Base-by-base conservation (phyloP, 2,329 filamentous ascomycete species). In the Hypoxylon sp. region DNA sequence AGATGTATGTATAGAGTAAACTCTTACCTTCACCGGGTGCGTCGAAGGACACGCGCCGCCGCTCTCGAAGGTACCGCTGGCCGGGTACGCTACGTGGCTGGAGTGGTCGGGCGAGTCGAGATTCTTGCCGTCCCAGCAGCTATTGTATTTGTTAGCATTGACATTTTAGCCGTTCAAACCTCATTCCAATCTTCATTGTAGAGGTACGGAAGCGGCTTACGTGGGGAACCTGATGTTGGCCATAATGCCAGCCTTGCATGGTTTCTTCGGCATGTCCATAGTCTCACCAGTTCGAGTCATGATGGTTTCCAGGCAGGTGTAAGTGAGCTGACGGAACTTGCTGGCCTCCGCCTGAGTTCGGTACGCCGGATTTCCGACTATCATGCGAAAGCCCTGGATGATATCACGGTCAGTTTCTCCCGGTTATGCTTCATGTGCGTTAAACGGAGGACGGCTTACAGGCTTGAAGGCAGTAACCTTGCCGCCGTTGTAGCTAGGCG, bases 61-160 rank as follows among this genome's bases (percentile, higher is more conserved):
- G 56, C 63, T 72, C 68, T 71, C 68, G 36, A 72, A 72, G 19
- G 72, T 73, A 3, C 72, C 72, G 52, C 65, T 68, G 5, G 51
- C 69, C 3, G 85, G 85, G 66, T 86, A 87, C 4, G 80, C 77
- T 70, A 87, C 80, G 71, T 87, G 85, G 41, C 76, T 83, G 55
- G 79, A 80, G 75, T 86, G 83, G 73, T 86, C 80, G 0, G 77
- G 49, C 2, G 80, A 76, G 71, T 86, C 83, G 50, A 83, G 69
- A 66, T 85, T 79, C 43, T 78, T 78, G 38, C 85, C 85, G 62
- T 87, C 79, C 85, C 85, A 87, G 78, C 85, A 87, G n/a, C 68
- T 68, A 30, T 32, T 3, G 11, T 11, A 3, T 30, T 0, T 48
- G 56, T 65, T 21, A 58, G 30, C 19, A 36, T 30, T 6, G 2